phyloP scores from a whole-genome alignment of 306 rosid species.

The Hippophae rhamnoides region DNA sequence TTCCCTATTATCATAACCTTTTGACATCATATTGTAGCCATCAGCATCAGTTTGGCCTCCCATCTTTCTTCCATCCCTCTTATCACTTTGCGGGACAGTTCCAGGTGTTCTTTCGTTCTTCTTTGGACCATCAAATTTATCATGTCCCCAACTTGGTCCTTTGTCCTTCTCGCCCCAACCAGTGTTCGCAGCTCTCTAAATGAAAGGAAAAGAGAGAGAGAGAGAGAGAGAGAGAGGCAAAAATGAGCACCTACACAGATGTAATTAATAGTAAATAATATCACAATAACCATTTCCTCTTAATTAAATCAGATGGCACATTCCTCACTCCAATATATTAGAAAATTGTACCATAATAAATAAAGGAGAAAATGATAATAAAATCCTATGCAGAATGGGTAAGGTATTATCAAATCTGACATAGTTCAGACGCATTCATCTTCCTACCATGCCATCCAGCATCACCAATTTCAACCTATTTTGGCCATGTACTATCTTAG shows the following conservation, averaged over 20 bases:
- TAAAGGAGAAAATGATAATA: too few relatives aligned
- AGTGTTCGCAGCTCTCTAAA: slow-evolving; percentile 88
- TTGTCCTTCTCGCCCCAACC: slow-evolving; percentile 74
- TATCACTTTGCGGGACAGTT: slow-evolving; percentile 24
- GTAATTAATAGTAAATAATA: not conserved
- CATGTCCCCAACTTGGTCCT: too few relatives aligned
- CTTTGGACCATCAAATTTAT: slow-evolving; percentile 27
- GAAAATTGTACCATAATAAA: too few relatives aligned
- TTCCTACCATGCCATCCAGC: too few relatives aligned
- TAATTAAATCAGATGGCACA: not conserved
- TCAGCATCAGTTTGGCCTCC: slow-evolving; percentile 21
- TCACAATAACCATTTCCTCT: not conserved
- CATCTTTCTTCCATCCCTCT: slow-evolving; percentile 30
- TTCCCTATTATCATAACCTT: slow-evolving; percentile 29
- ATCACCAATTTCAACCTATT: too few relatives aligned
- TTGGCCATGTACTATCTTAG: too few relatives aligned
- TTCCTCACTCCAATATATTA: too few relatives aligned
- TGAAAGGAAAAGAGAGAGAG: slow-evolving; percentile 6
- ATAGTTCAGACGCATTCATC: too few relatives aligned
- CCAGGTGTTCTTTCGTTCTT: slow-evolving; percentile 30
- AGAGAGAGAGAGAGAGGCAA: not conserved
- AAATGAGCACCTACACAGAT: slow-evolving; percentile 10
- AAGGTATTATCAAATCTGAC: too few relatives aligned
- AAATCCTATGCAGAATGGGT: too few relatives aligned
- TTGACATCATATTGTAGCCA: slow-evolving; percentile 13